Evolutionary conservation across 768 basidiomycete species (phyloP), one percentile per base, ranked within the genome.

Genomic region (Auriculariales sp.): DNA sequence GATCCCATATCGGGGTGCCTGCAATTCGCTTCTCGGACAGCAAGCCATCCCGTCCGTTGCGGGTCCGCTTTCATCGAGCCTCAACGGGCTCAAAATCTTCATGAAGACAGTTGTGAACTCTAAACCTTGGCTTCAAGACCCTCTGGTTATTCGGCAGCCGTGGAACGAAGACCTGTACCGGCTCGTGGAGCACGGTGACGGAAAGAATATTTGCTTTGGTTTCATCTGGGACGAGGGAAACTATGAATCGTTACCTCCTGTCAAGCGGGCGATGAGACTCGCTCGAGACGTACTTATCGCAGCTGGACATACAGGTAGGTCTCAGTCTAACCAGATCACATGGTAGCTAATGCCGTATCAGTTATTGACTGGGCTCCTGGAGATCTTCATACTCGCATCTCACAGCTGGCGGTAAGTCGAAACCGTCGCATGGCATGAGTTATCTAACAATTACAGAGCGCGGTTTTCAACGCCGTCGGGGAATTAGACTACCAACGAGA

Each of bases 291-390:
- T 83, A 0, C 62, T 90, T 24, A 49, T 71, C 3, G 68, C 66
- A 4, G 78, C 74, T 12, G 83, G 85, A 3, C 82, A 88, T 61
- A 67, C 71, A 63, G 79, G 84, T 81, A 46, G 31, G 66, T 31
- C 61, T 62, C 9, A 24, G 31, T 30, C 28, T n/a, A n/a, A n/a
- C 30, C 24, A 24, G 11, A 49, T 28, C 22, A 7, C 9, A 14
- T 28, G 22, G 14, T 12, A 24, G 50, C 45, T 36, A 22, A 28
- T 30, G 15, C 15, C 7, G n/a, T 51, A 28, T 32, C 48, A 83
- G 86, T 87, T 15, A 70, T 88, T 47, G 75, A 83, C 47, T 89
- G 83, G 83, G 62, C 69, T 31, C 75, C 78, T n/a, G n/a, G n/a
- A n/a, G n/a, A n/a, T 0, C 58, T 69, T 32, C 70, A 77, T 78